Base-by-base conservation (phyloP, 2,329 filamentous ascomycete species). In the Calonectria honghensis region DNA sequence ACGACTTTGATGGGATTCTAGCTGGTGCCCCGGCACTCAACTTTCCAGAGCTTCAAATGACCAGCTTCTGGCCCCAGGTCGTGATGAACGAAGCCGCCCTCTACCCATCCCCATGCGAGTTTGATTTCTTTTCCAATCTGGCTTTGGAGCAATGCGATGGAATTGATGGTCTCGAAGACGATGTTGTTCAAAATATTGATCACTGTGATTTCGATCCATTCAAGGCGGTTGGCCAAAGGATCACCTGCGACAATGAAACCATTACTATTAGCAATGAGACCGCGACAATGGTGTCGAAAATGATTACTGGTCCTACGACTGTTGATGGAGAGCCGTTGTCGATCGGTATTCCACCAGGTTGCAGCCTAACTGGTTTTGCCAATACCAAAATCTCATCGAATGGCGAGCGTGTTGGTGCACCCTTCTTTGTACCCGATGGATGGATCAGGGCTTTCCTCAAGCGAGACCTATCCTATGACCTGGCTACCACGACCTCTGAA, bases 121-220 rank as follows among this genome's bases (percentile, higher is more conserved):
- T 75, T 0, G 70, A 73, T 1, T 37, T 48, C 3, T 7, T 75
- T 18, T 39, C 16, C 6, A 31, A n/a, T 1, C 24, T 41, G 20
- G 65, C 70, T 2, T 29, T 75, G 3, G 50, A 69, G 20, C 16
- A 32, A 11, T 73, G 73, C 10, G 73, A 73, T 27, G 20, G 31
- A 4, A 18, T 73, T 16, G 73, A 75, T 32, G 70, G 70, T 1
- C 37, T 63, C 1, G 16, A 45, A 16, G 73, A 75, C 16, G 48
- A 70, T 16, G 39, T 73, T 3, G 68, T 75, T 24, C 39, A 66
- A 4, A 18, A 51, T 0, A n/a, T 32, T 9, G 66, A 73, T 14
- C 9, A 41, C 0, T 73, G 73, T 51, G 18, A 66, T 6, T 75
- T 75, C 35, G 70, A 75, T 13, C 70, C 73, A 3, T 50, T 50